These are phyloP conservation scores for Dictyostelium firmibasis DNA, from an alignment of 78 protist genomes.

Conservation along the genomic window DNA sequence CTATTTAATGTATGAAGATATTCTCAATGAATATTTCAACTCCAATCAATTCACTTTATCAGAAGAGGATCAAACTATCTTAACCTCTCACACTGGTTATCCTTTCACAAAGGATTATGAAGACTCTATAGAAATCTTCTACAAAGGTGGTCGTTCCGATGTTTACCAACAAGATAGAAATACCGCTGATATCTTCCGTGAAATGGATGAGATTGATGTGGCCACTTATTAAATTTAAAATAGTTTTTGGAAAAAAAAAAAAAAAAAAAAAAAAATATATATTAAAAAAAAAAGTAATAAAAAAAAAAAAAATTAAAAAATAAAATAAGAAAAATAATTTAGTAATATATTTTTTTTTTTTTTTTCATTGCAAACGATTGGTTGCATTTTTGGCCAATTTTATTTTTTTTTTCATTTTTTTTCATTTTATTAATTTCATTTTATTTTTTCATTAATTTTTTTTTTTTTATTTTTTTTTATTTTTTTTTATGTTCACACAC, in stretches of 20 bases:
- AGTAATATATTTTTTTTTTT: neutral
- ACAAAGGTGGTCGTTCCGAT: slow-evolving; percentile 1
- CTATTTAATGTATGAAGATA: neutral
- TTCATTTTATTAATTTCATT: neutral
- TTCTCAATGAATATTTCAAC: neutral
- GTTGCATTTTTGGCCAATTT: too few relatives aligned
- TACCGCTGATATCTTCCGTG: neutral
- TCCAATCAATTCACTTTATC: neutral
- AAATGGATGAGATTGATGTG: neutral
- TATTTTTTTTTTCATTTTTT: neutral
- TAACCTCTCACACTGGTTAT: neutral
- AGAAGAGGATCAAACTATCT: neutral
- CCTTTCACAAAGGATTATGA: slow-evolving; percentile 19
- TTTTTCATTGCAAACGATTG: neutral
- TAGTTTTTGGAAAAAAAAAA: neutral
- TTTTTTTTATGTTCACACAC: neutral
- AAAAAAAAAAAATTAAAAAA: neutral
- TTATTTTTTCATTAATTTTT: neutral
- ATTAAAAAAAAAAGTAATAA: neutral
- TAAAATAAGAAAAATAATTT: neutral
- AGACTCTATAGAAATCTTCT: slow-evolving; percentile 3
- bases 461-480: neutral
- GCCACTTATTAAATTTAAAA: neutral
- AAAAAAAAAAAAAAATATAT: neutral
- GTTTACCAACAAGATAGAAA: neutral